Base-by-base conservation (phyloP, 305 asterid species). In the Solanum hybrid region DNA sequence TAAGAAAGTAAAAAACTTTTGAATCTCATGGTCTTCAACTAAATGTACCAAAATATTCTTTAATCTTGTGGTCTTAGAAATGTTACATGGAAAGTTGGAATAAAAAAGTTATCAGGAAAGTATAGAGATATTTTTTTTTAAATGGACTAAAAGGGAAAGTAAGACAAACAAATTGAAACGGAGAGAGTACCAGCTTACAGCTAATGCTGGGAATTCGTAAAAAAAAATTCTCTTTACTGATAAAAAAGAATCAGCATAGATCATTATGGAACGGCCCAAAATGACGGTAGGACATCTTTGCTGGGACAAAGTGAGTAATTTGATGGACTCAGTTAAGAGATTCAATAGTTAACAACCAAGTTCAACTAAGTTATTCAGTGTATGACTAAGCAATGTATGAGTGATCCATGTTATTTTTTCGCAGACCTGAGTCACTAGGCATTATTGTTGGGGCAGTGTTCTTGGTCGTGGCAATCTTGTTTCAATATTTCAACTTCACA, bases 351-450 rank as follows among this genome's bases (percentile, higher is more conserved):
- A 85, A 32, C 5, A 17, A 31, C 17, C n/a, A 85, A 56, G 32
- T 34, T 85, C 77, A 32, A 84, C 34, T 56, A 51, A 51, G 77
- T 60, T 56, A 31, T 32, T 12, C n/a, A 32, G 45, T 56, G 88
- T 85, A 22, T 6, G 6, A n/a, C 10, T 12, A 11, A 85, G 88
- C 88, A 85, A 32, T 51, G 7, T 56, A 51, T 51, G 88, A 85
- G 45, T 85, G 88, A 85, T 56, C 31, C 13, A 11, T 85, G 13
- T 56, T 85, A 34, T 17, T 40, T 88, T 89, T 76, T 37, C 71
- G 89, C 95, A 93, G 95, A 88, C 95, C 95, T 19, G 94, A 93
- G 87, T 92, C 95, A 27, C 86, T 93, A 87, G 95, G 95, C 29
- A 92, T 93, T 86, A 92, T 92, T 26, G 94, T 93, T 78, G 95